phyloP scores from a whole-genome alignment of 2,329 filamentous ascomycete species.

The Penicillium palitans region DNA sequence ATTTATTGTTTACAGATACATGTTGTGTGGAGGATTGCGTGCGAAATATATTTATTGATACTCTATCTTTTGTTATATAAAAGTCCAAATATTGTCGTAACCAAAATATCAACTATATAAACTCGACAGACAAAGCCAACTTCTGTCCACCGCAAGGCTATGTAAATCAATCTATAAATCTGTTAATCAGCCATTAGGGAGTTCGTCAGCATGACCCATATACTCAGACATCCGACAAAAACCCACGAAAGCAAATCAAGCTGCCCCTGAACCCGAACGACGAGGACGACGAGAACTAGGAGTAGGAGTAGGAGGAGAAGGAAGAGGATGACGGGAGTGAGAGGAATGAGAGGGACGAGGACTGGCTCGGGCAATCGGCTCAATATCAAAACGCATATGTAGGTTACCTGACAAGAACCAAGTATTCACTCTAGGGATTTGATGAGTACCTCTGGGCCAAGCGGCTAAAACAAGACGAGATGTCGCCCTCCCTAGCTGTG shows the following conservation, averaged over 20 bases:
- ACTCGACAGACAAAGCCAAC: not conserved
- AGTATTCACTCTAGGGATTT: not conserved
- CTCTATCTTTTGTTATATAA: not conserved
- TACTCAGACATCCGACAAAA: not conserved
- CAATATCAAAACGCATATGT: constrained; percentile 7
- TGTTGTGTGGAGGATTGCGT: not conserved
- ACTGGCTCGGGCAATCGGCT: too few species aligned
- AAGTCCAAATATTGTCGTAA: not conserved
- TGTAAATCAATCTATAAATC: not conserved
- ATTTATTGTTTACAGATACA: not conserved
- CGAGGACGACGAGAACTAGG: too few species aligned
- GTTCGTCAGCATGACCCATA: not conserved
- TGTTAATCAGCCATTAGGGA: not conserved
- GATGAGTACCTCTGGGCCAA: constrained; percentile 2
- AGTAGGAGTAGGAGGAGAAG: not conserved
- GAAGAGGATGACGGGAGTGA: not conserved
- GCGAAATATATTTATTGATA: not conserved
- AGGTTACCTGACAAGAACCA: not conserved
- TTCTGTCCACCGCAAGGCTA: not conserved
- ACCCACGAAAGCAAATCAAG: not conserved
- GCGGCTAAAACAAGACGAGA: not conserved
- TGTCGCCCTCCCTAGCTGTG: not conserved
- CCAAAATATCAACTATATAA: not conserved
- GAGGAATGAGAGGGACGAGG: too few species aligned
- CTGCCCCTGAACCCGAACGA: not conserved